Percentiles rank a stretch among this genome's conserved stretches.
Conservation (phyloP, 192 early-diverging fungal genomes). For the Rhizoclosmatium globosum region DNA sequence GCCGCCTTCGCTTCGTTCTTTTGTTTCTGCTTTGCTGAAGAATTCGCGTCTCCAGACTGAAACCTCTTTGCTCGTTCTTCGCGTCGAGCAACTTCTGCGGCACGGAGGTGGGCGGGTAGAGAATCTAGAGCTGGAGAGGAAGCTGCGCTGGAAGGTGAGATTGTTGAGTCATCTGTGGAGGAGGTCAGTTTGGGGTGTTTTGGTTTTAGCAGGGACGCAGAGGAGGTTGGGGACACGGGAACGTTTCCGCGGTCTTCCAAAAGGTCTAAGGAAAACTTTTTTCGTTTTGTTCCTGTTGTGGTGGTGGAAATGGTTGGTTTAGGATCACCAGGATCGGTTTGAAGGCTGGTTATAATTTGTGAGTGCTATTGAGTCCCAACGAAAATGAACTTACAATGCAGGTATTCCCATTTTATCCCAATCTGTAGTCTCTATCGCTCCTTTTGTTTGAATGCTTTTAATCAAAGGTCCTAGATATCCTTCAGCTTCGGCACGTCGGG, state of each 20-base stretch:
- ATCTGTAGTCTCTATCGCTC: slow-evolving; percentile 62
- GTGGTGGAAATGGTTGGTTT: neutral
- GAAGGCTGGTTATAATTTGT: neutral
- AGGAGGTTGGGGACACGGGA: neutral
- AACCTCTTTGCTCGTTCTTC: slow-evolving; percentile 46
- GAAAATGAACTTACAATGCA: slow-evolving; percentile 49
- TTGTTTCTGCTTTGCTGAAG: slow-evolving; percentile 19
- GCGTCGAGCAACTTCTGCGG: slow-evolving; percentile 44
- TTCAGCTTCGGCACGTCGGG: slow-evolving; percentile 50
- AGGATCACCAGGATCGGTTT: neutral
- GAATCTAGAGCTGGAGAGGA: slow-evolving; percentile 34
- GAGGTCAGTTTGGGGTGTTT: slow-evolving; percentile 22
- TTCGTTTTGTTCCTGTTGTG: slow-evolving; percentile 39
- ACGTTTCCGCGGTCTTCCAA: slow-evolving; percentile 27
- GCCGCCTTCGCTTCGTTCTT: slow-evolving; percentile 1
- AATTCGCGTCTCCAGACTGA: slow-evolving; percentile 30
- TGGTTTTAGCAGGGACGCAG: neutral
- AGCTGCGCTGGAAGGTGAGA: neutral
- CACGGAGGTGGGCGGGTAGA: slow-evolving; percentile 43
- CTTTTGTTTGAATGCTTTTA: slow-evolving; percentile 45
- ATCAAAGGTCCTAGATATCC: slow-evolving; percentile 68
- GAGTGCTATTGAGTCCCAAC: slow-evolving; percentile 19
- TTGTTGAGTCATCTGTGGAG: neutral
- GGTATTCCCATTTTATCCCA: slow-evolving; percentile 79
- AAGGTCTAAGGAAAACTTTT: slow-evolving; percentile 39